Conservation (phyloP, 1,284 basidiomycete species). For the Butyriboletus regius region DNA sequence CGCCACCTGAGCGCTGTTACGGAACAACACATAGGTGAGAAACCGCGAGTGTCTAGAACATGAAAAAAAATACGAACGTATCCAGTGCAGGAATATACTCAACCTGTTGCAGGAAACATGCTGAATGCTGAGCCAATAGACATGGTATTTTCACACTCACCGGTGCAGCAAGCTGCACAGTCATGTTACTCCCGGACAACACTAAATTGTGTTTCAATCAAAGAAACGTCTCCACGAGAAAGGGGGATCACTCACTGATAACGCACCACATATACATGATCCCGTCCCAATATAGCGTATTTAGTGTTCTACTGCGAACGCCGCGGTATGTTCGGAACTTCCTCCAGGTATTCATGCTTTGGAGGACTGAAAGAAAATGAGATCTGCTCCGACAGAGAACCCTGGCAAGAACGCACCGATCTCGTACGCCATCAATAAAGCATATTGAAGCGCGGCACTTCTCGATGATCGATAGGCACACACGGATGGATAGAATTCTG, state of each 20-base stretch:
- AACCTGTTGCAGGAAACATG: conserved; percentile 9
- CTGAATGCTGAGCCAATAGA: neutral
- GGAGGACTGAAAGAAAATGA: conserved; percentile 18
- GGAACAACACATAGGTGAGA: conserved; percentile 9
- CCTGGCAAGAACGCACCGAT: conserved; percentile 17
- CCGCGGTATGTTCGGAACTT: conserved; percentile 23
- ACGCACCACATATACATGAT: conserved; percentile 27
- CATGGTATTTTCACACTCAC: conserved; percentile 9
- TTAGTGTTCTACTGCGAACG: conserved; percentile 17
- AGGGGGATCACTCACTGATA: conserved; percentile 15
- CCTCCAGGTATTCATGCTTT: conserved; percentile 24
- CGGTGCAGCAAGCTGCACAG: conserved; percentile 17
- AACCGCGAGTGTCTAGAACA: neutral
- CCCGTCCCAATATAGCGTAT: conserved; percentile 26
- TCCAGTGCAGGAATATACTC: conserved; percentile 19
- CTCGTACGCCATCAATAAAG: conserved; percentile 21
- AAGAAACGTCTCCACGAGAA: neutral
- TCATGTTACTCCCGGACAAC: conserved; percentile 17
- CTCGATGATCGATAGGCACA: conserved; percentile 19
- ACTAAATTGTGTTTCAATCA: conserved; percentile 11
- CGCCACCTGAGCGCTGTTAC: conserved; percentile 25
- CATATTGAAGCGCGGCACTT: conserved; percentile 13
- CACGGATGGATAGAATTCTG: conserved; percentile 21
- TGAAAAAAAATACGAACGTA: conserved; percentile 20
- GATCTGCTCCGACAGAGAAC: neutral